These are phyloP conservation scores for Diutina rugosa DNA, from an alignment of 1,139 yeast genomes.

Conservation along the genomic window DNA sequence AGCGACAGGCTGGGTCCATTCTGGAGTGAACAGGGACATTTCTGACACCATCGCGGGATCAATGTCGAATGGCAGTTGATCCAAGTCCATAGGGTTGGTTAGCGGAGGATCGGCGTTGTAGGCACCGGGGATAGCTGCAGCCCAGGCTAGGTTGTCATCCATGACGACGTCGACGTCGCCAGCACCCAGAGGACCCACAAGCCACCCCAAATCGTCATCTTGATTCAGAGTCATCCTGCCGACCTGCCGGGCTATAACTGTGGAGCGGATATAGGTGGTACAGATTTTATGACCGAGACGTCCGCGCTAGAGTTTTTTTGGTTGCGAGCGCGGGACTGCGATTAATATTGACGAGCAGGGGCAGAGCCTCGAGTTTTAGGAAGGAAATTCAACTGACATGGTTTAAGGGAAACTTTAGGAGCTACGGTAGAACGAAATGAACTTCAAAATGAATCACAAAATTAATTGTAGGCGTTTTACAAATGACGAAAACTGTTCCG, in stretches of 20 bases:
- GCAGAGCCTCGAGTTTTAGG: not conserved
- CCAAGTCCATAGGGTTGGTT: constrained; percentile 19
- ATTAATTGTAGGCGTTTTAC: too few species aligned
- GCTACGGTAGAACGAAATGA: too few species aligned
- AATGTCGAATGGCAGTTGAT: constrained; percentile 26
- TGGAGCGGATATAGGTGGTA: not conserved
- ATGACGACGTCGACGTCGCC: constrained; percentile 1
- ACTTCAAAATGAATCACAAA: too few species aligned
- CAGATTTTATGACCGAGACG: not conserved
- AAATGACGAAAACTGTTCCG: not conserved
- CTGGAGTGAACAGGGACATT: not conserved
- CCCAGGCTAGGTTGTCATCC: not conserved
- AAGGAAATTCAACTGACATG: not conserved
- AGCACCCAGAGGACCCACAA: not conserved
- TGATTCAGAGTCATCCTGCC: not conserved
- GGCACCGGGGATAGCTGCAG: not conserved
- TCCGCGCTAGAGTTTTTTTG: not conserved
- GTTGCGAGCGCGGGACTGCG: not conserved
- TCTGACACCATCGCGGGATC: constrained; percentile 8
- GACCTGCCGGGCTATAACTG: not conserved
- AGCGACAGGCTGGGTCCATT: not conserved
- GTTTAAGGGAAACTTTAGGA: not conserved
- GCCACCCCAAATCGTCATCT: constrained; percentile 1
- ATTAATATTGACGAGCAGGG: not conserved
- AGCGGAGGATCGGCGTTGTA: not conserved